These are phyloP conservation scores for Jamesozyma spencerorum DNA, from an alignment of 805 yeast species.

Conservation along the genomic window DNA sequence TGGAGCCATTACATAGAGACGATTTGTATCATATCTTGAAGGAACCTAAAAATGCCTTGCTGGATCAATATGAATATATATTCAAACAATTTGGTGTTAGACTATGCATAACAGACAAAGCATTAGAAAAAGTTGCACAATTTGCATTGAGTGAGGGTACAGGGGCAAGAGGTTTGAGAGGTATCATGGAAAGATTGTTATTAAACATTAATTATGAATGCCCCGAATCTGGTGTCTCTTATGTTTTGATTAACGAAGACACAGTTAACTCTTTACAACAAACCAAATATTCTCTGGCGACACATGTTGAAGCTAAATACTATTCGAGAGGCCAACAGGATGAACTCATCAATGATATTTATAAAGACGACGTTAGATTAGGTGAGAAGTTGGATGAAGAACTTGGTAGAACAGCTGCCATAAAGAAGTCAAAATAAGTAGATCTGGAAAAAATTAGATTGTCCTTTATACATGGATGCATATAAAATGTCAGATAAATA, in stretches of 20 bases:
- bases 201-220: slow-evolving; percentile 48
- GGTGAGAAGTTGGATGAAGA: slow-evolving; percentile 30
- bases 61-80: slow-evolving; percentile 45
- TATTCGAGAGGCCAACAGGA: slow-evolving; percentile 38
- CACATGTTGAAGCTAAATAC: slow-evolving; percentile 34
- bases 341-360: slow-evolving; percentile 34
- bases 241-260: slow-evolving; percentile 39
- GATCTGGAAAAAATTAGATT: neutral
- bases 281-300: slow-evolving; percentile 24
- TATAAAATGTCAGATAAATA: neutral
- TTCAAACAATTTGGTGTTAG: slow-evolving; percentile 45
- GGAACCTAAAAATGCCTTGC: slow-evolving; percentile 47
- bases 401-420: slow-evolving; percentile 13
- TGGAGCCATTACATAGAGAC: slow-evolving; percentile 36
- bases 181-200: slow-evolving; percentile 44
- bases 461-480: neutral
- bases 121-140: slow-evolving; percentile 40
- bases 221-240: slow-evolving; percentile 47
- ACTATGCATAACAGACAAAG: slow-evolving; percentile 40
- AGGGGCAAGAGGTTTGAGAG: slow-evolving; percentile 53
- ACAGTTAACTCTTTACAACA: slow-evolving; percentile 35
- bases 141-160: slow-evolving; percentile 45
- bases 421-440: slow-evolving; percentile 1
- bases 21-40: slow-evolving; percentile 43
- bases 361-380: slow-evolving; percentile 34